Base-by-base conservation (phyloP, 164 flowering plant genomes). In the Liriodendron chinense region DNA sequence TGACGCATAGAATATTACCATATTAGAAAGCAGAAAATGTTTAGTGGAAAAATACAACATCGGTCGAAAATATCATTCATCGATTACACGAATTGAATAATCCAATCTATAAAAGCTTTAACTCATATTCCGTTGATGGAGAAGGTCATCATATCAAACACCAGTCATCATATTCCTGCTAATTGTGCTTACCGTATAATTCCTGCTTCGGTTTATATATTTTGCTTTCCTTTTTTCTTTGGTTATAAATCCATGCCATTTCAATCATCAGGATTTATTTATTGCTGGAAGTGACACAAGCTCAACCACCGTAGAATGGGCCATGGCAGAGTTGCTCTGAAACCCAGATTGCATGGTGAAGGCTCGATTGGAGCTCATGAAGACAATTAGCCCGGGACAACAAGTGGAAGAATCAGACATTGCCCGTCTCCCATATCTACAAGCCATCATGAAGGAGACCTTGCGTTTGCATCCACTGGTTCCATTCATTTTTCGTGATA, bases 271-370 rank as follows among this genome's bases (percentile, higher is more conserved):
- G 85, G 83, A 83, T 65, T 12, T 83, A 7, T 80, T 83, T 66
- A 72, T 28, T 49, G 83, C 81, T 1, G 76, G 75, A 47, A 73
- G 62, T 1, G 85, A 83, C 53, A 80, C 85, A 24, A 80, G 75
- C 16, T 73, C 84, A 20, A 75, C 47, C 73, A 69, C 82, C 28
- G 6, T 75, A 21, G 84, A 82, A 24, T 82, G 84, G 85, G 81
- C 75, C 25, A 83, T 83, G 85, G 26, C 83, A 6, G 83, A 83
- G 69, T 9, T 79, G 47, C 50, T 83, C 13, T 70, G 47, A 6
- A 80, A 80, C 16, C 78, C 83, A 22, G 12, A 70, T 0, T 23
- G 20, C 1, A 64, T 80, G 77, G 18, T 1, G 25, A 78, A 76
- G 12, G 81, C 75, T 3, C 66, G 59, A 73, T 9, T 13, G 5